A percentile compares a stretch with the other conserved stretches of the same genome.
Conservation (phyloP, 1,284 basidiomycete genomes). For the Thecaphora frezii region DNA sequence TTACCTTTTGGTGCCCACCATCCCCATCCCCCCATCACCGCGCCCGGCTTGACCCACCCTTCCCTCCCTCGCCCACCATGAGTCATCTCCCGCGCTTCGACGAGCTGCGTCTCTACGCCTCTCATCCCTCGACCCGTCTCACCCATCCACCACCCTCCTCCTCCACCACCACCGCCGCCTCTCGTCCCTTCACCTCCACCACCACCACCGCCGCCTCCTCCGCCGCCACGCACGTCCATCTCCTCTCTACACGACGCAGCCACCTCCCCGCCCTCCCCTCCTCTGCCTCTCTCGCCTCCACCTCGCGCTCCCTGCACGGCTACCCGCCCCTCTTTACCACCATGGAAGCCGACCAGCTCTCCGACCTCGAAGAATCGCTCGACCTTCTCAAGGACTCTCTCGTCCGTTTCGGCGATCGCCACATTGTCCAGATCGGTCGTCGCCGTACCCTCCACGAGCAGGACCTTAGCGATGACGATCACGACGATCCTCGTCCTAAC, state of each 20-base stretch:
- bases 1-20: too few relatives aligned
- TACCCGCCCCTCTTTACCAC: slow-evolving; percentile 41
- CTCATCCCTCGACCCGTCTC: neutral
- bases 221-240: neutral
- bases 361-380: slow-evolving; percentile 48
- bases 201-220: too few relatives aligned
- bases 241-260: neutral
- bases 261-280: neutral
- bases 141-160: too few relatives aligned
- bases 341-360: slow-evolving; percentile 50
- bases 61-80: too few relatives aligned
- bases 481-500: slow-evolving; percentile 18
- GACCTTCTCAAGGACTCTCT: slow-evolving; percentile 42
- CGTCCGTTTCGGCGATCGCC: slow-evolving; percentile 44
- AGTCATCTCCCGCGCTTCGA: neutral
- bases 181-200: neutral
- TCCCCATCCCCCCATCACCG: too few relatives aligned
- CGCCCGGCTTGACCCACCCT: too few relatives aligned
- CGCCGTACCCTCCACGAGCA: slow-evolving; percentile 46
- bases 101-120: neutral
- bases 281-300: neutral
- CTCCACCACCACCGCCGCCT: neutral
- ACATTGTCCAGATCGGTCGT: slow-evolving; percentile 50
- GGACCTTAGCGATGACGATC: slow-evolving; percentile 44
- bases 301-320: slow-evolving; percentile 36